Conservation (phyloP, 2,329 filamentous ascomycete genomes). For the Penicillium sp. region DNA sequence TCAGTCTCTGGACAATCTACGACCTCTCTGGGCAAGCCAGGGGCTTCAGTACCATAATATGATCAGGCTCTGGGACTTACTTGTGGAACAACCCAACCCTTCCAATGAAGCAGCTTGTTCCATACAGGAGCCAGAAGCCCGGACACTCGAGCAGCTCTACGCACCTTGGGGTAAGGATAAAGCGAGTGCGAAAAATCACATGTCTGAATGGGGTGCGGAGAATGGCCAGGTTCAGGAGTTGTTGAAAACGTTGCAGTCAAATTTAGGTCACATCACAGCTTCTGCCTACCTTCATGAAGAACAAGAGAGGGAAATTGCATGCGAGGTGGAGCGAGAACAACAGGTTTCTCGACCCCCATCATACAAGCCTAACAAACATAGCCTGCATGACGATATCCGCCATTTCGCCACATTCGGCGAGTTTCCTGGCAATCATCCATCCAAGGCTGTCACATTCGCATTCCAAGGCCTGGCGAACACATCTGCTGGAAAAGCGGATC, state of each 20-base stretch:
- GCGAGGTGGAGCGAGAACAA: slow-evolving; percentile 61
- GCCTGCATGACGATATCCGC: slow-evolving; percentile 8
- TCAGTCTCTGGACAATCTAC: not conserved
- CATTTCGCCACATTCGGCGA: slow-evolving; percentile 6
- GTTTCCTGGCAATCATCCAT: not conserved
- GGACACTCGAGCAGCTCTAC: slow-evolving; percentile 9
- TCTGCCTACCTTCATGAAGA: slow-evolving; percentile 56
- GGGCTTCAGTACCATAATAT: not conserved
- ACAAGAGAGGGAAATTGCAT: slow-evolving; percentile 60
- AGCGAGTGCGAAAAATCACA: not conserved
- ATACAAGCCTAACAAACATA: slow-evolving; percentile 37
- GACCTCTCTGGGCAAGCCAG: not conserved
- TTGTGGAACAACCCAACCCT: not conserved
- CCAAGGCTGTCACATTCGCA: not conserved
- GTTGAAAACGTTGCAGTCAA: not conserved
- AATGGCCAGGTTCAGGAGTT: slow-evolving; percentile 1
- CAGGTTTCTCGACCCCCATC: slow-evolving; percentile 51
- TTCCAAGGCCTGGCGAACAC: slow-evolving; percentile 8
- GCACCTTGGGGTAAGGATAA: slow-evolving; percentile 1
- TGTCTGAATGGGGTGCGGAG: not conserved
- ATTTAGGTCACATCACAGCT: slow-evolving; percentile 47
- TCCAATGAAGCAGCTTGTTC: not conserved
- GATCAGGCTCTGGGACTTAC: not conserved
- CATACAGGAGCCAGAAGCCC: slow-evolving; percentile 1
- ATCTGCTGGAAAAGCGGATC: slow-evolving; percentile 1